Evolutionary conservation across 352 stramenopile genomes (phyloP), one percentile per base, ranked within the genome.

Genomic region (Phytophthora nicotianae): DNA sequence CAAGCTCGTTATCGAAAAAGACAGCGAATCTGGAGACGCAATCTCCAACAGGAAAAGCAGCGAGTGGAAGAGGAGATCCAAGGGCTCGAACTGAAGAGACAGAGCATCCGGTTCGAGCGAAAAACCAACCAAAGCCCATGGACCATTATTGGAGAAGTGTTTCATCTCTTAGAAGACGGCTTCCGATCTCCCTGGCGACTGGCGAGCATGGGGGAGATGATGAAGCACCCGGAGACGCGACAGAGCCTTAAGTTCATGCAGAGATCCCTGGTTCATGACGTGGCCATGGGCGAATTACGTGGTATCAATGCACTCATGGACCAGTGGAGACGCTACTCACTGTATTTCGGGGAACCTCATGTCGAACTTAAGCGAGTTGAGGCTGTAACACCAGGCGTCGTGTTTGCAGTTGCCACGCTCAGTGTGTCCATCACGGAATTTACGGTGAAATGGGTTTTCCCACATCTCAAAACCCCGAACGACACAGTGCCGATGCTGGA

Each of bases 1-100:
- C 65, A 72, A 53, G 58, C 65, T 2, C 65, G 65, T 0, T 72
- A 68, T 26, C 58, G 58, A 0, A 53, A 62, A n/a, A 72, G 65
- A 29, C 65, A 65, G 24, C 33, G 50, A 0, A 62, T 50, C 16
- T 21, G 17, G 4, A 56, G 48, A 49, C 45, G 37, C 3, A 32
- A 68, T 9, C 42, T 65, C 1, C 38, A 67, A 21, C 26, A 35
- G 3, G 26, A 40, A 35, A 53, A 58, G 10, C 37, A 65, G 14
- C 50, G n/a, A 20, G 33, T 68, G n/a, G 24, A 50, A 37, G 53
- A 55, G 21, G 61, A 69, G 19, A 64, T 69, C 19, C 35, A 58
- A 45, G 40, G 21, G 1, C 20, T 69, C 1, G 50, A 64, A 26
- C 8, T 59, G 14, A 37, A 58, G 33, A 29, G 24, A 17, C 46